phyloP scores from a whole-genome alignment of 371 early-diverging fungal genomes.

The Rhizoclosmatium hyalinum region DNA sequence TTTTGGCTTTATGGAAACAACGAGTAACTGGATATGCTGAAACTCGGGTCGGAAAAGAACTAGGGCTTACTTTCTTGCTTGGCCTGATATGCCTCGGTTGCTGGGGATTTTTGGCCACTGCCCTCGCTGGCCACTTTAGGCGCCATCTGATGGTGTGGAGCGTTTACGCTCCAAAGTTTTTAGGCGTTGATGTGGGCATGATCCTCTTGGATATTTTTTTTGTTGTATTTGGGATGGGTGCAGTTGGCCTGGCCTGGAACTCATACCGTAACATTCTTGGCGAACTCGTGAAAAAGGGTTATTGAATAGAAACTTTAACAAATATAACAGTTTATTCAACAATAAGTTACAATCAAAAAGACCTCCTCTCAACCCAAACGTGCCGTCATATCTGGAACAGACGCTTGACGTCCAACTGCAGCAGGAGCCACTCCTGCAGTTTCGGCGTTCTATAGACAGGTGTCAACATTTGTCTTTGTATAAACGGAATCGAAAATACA shows the following conservation, averaged over 20 bases:
- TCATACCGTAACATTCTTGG: slow-evolving; percentile 24
- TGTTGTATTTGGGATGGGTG: slow-evolving; percentile 45
- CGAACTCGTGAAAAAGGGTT: slow-evolving; percentile 26
- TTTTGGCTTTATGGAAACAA: slow-evolving; percentile 47
- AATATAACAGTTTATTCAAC: not conserved
- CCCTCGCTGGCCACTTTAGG: slow-evolving; percentile 72
- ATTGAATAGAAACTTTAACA: not conserved
- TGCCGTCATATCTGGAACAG: not conserved
- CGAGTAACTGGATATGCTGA: slow-evolving; percentile 26
- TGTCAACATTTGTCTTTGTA: not conserved
- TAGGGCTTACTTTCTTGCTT: slow-evolving; percentile 22
- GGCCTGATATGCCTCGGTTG: slow-evolving; percentile 9
- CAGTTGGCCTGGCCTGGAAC: slow-evolving; percentile 32
- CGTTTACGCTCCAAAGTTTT: slow-evolving; percentile 89
- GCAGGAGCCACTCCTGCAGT: slow-evolving; percentile 4
- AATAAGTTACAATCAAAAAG: not conserved
- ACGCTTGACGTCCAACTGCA: not conserved
- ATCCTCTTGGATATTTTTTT: slow-evolving; percentile 48
- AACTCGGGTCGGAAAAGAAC: slow-evolving; percentile 9
- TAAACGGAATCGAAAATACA: slow-evolving; percentile 14
- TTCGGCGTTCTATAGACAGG: not conserved
- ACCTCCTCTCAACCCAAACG: slow-evolving; percentile 8
- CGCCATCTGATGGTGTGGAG: slow-evolving; percentile 96
- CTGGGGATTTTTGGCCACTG: slow-evolving; percentile 41
- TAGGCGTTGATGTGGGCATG: slow-evolving; percentile 67